A percentile compares a stretch with the other conserved stretches of the same genome.
These are phyloP conservation scores for Eudorina sp. DNA, from an alignment of 139 green algal species.

Conservation along the genomic window DNA sequence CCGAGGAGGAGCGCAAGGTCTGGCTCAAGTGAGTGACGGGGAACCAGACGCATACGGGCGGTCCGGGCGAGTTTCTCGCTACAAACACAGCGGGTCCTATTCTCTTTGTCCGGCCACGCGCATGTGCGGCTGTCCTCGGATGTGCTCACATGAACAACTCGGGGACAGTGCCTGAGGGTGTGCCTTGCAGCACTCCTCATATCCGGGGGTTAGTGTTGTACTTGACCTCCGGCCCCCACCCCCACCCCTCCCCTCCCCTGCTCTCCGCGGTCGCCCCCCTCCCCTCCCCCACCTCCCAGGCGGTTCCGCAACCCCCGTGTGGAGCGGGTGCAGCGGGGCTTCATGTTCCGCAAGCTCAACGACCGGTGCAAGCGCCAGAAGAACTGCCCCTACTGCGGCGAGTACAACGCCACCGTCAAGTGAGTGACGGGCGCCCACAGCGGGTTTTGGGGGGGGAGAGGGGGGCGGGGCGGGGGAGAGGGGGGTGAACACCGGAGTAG, in stretches of 20 bases:
- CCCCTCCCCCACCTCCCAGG: conserved; percentile 29
- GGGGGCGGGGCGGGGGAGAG: neutral
- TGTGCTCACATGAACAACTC: too few species aligned
- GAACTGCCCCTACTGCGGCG: conserved; percentile 87
- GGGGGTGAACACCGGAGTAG: too few species aligned
- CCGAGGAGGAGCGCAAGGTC: conserved; percentile 75
- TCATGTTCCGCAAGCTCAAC: conserved; percentile 85
- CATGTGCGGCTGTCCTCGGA: too few species aligned
- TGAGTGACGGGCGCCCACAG: conserved; percentile 54
- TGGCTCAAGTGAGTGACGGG: conserved; percentile 66
- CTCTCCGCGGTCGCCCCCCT: neutral
- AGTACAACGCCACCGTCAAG: conserved; percentile 89
- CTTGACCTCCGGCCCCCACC: too few species aligned
- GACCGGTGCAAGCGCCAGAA: conserved; percentile 91
- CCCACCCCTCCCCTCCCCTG: too few species aligned
- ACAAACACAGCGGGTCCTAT: too few species aligned
- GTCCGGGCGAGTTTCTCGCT: too few species aligned
- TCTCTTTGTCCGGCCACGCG: too few species aligned
- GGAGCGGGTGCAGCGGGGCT: conserved; percentile 83
- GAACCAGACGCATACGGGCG: too few species aligned
- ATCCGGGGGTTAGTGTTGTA: too few species aligned
- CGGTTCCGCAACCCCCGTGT: conserved; percentile 77
- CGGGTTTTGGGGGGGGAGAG: neutral
- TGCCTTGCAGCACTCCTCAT: too few species aligned
- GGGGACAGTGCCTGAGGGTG: too few species aligned